phyloP scores from a whole-genome alignment of 1,284 basidiomycete species.

The Melampsora americana region DNA sequence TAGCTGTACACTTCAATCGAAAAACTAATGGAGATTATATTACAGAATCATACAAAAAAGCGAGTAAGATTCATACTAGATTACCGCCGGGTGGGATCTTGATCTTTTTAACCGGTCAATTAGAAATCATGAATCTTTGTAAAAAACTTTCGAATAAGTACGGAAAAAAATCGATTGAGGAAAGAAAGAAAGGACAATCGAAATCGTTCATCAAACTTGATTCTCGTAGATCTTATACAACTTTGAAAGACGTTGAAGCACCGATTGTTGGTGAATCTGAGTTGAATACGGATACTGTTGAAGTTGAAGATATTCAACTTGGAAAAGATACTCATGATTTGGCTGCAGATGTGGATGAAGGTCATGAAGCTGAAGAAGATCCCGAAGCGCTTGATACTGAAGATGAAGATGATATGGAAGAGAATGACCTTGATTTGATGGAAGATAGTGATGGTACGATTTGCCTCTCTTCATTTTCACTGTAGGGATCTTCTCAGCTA shows the following conservation, averaged over 20 bases:
- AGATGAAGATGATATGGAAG: constrained; percentile 55
- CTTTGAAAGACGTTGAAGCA: constrained; percentile 27
- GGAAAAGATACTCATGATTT: constrained; percentile 53
- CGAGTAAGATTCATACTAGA: constrained; percentile 71
- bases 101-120: constrained; percentile 74
- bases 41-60: constrained; percentile 82
- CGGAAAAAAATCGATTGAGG: constrained; percentile 65
- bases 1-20: constrained; percentile 89
- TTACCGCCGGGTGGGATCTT: constrained; percentile 69
- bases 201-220: constrained; percentile 46
- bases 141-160: constrained; percentile 74
- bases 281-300: constrained; percentile 49
- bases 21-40: constrained; percentile 84
- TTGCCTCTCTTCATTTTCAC: constrained; percentile 9
- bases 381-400: constrained; percentile 56
- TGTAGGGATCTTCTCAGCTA: background rate
- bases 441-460: constrained; percentile 56
- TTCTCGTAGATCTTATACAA: background rate
- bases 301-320: constrained; percentile 54
- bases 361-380: constrained; percentile 54
- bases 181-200: constrained; percentile 57
- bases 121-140: constrained; percentile 68
- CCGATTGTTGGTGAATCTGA: constrained; percentile 25
- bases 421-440: constrained; percentile 53
- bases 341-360: constrained; percentile 58